Evolutionary conservation across 257 asterid species (phyloP), one percentile per base, ranked within the genome.

Genomic region (Rhazya stricta): DNA sequence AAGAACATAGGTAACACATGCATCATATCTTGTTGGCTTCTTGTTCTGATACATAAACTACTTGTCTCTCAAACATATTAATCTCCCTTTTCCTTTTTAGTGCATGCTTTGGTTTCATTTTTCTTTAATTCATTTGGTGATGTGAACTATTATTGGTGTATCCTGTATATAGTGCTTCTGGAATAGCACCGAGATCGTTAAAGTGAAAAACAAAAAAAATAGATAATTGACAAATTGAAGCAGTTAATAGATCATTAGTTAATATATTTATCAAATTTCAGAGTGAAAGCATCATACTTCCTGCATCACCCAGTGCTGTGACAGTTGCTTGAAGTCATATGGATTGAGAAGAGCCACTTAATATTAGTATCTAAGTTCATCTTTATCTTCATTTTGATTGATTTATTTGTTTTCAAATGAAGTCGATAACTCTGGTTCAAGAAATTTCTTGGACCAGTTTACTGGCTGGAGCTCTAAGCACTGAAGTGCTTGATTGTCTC

Each of bases 1-100:
- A 76, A 76, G 74, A 76, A 61, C 74, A 76, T 51, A 36, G 74
- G 78, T 74, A 76, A 43, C 0, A 27, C 18, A 13, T 2, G 39
- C 15, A 30, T 34, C 61, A 41, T 29, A 27, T 25, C 23, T 57
- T 58, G 23, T 12, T 43, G 6, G 34, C 27, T 36, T 54, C 21
- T 34, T 13, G 16, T 23, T 53, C 9, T 42, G 29, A 21, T 57
- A 19, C 23, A 12, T 9, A 23, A 43, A 69, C 11, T 34, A 16
- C 2, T 69, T 70, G 62, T 16, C 61, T 18, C 16, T 11, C n/a
- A n/a, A n/a, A n/a, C n/a, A n/a, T n/a, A n/a, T n/a, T n/a, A n/a
- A 25, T 69, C 57, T 46, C 9, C 12, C 39, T 0, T 29, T 25
- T 68, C 37, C 11, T 43, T 5, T 29, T 9, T 36, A 23, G 43